Conservation (phyloP, 164 flowering plant species). For the Amborella trichopoda region DNA sequence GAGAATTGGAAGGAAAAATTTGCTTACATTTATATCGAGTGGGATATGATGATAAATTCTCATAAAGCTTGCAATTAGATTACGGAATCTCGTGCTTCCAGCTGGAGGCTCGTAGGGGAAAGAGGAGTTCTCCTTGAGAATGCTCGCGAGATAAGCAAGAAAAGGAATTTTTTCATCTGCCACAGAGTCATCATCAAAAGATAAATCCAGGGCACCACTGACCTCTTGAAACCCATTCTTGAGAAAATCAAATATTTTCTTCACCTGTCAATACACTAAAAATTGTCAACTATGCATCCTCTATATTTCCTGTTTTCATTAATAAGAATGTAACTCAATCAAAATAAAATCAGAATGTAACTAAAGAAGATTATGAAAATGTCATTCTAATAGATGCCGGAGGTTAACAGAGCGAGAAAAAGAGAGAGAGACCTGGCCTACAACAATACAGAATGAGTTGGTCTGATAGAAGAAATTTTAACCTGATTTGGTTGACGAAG, state of each 20-base stretch:
- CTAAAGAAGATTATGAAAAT: too few relatives aligned
- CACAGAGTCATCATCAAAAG: conserved; percentile 84
- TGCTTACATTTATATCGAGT: conserved; percentile 59
- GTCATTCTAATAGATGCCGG: too few relatives aligned
- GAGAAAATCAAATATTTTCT: conserved; percentile 80
- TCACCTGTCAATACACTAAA: conserved; percentile 49
- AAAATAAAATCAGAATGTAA: too few relatives aligned
- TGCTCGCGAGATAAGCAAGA: conserved; percentile 81
- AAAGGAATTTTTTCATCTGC: conserved; percentile 99
- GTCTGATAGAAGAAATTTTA: not conserved
- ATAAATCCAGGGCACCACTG: conserved; percentile 84
- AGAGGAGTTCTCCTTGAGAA: conserved; percentile 49
- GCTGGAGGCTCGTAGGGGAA: conserved; percentile 88
- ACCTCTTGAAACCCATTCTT: conserved; percentile 79
- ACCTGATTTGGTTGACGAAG: conserved; percentile 93
- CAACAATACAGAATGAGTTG: not conserved
- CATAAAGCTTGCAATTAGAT: conserved; percentile 76
- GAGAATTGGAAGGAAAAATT: not conserved
- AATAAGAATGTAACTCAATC: not conserved
- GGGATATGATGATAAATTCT: conserved; percentile 86
- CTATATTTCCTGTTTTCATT: not conserved
- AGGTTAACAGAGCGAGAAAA: too few relatives aligned
- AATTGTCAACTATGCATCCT: conserved; percentile 7
- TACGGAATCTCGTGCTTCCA: conserved; percentile 72
- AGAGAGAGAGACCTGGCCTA: too few relatives aligned